Evolutionary conservation across 352 stramenopile species (phyloP).

Genomic region (Poterioochromonas sp.): DNA sequence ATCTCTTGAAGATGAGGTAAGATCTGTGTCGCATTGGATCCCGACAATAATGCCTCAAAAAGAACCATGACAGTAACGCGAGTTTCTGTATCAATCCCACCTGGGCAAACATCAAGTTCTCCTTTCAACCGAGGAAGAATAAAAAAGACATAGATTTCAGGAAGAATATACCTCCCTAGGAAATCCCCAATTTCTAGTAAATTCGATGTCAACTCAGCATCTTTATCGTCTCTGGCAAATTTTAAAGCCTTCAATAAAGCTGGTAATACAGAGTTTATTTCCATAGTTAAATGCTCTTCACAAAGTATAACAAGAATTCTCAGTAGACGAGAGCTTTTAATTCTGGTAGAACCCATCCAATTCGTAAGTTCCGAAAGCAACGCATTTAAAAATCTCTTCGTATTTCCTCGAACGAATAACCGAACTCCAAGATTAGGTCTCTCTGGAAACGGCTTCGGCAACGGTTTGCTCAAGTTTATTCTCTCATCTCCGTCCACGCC

Average conservation of each 20-base stretch:
- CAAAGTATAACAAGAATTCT: conserved; percentile 77
- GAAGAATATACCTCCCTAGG: conserved; percentile 12
- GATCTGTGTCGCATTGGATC: not conserved
- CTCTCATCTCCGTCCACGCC: conserved; percentile 74
- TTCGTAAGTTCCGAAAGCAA: conserved; percentile 77
- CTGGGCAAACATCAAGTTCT: conserved; percentile 42
- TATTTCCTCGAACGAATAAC: conserved; percentile 75
- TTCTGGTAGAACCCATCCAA: conserved; percentile 70
- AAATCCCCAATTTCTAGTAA: conserved; percentile 31
- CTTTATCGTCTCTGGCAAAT: conserved; percentile 43
- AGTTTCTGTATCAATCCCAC: conserved; percentile 34
- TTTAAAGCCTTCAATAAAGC: conserved; percentile 50
- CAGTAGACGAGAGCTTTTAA: conserved; percentile 65
- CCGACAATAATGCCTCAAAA: not conserved
- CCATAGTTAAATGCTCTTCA: conserved; percentile 83
- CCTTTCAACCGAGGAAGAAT: conserved; percentile 44
- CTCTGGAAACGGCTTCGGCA: conserved; percentile 66
- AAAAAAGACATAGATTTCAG: conserved; percentile 47
- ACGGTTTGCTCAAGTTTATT: conserved; percentile 61
- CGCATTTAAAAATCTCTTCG: conserved; percentile 71
- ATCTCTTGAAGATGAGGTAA: not conserved
- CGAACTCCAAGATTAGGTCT: conserved; percentile 74
- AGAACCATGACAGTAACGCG: not conserved
- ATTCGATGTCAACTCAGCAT: not conserved
- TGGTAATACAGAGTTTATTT: conserved; percentile 62